Evolutionary conservation across 176 grass and related monocot species (phyloP).

Genomic region (Pharus latifolius): DNA sequence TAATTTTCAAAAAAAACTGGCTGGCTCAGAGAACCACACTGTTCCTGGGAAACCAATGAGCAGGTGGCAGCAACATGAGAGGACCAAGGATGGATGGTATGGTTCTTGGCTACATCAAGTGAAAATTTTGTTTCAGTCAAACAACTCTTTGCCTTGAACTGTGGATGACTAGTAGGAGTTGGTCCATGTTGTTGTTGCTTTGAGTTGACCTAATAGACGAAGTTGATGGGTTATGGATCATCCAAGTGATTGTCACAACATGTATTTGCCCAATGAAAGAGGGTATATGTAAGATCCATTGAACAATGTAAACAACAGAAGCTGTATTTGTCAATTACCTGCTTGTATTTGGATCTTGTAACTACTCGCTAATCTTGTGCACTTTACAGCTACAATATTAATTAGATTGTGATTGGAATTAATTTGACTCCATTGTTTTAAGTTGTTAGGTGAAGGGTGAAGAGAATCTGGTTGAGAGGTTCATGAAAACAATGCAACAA

Average conservation of each 20-base stretch:
- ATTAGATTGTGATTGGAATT: conserved; percentile 9
- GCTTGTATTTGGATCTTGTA: background rate
- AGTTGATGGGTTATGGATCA: background rate
- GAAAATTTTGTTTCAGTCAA: background rate
- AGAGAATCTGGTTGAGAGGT: background rate
- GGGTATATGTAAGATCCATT: background rate
- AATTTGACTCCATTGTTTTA: background rate
- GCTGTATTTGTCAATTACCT: background rate
- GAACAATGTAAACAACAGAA: background rate
- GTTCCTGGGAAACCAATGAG: background rate
- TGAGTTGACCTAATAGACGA: background rate
- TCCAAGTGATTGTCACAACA: background rate
- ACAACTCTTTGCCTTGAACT: background rate
- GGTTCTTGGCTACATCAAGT: background rate
- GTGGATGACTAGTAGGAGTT: background rate
- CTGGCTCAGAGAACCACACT: too few relatives aligned
- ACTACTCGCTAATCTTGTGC: background rate
- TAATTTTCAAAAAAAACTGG: too few relatives aligned
- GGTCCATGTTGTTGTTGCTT: background rate
- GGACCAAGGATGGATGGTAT: background rate
- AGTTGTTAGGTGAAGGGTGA: background rate
- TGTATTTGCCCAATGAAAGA: background rate
- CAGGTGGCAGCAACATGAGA: background rate
- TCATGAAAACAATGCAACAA: background rate
- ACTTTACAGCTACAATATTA: conserved; percentile 1